phyloP scores from a whole-genome alignment of 140 eudicot genomes.

The Oenanthe javanica region DNA sequence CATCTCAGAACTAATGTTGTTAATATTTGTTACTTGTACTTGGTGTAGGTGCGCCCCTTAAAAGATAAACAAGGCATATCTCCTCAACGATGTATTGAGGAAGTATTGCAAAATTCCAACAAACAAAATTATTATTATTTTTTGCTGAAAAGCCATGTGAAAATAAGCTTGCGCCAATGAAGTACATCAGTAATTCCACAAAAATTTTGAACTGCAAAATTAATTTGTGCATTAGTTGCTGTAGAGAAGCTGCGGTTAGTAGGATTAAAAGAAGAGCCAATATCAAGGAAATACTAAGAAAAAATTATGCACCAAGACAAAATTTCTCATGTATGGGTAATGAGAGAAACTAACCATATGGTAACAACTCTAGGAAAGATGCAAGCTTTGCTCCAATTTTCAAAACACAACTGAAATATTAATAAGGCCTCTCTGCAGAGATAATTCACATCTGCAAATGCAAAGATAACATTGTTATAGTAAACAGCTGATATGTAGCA shows the following conservation, averaged over 20 bases:
- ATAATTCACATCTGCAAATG: background rate
- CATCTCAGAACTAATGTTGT: background rate
- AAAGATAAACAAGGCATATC: background rate
- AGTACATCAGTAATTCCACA: background rate
- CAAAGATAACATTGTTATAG: background rate
- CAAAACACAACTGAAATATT: background rate
- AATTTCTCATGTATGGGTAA: background rate
- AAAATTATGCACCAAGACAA: no score
- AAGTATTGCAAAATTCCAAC: background rate
- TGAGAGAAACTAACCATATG: conserved; percentile 1
- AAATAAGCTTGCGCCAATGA: background rate
- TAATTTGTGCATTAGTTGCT: background rate
- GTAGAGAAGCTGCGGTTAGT: background rate
- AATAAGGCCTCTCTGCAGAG: background rate
- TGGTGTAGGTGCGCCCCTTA: background rate
- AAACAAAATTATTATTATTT: background rate
- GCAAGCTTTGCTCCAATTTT: background rate
- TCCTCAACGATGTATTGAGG: background rate
- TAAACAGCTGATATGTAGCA: background rate
- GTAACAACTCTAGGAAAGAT: background rate
- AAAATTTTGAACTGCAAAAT: conserved; percentile 2
- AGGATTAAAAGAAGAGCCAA: background rate
- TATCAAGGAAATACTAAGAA: background rate
- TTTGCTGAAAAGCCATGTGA: background rate
- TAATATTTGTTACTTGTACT: conserved; percentile 10